Percentiles rank a stretch among this genome's conserved stretches.
These are phyloP conservation scores for Athelia sp. DNA, from an alignment of 1,284 basidiomycete species.

Conservation along the genomic window DNA sequence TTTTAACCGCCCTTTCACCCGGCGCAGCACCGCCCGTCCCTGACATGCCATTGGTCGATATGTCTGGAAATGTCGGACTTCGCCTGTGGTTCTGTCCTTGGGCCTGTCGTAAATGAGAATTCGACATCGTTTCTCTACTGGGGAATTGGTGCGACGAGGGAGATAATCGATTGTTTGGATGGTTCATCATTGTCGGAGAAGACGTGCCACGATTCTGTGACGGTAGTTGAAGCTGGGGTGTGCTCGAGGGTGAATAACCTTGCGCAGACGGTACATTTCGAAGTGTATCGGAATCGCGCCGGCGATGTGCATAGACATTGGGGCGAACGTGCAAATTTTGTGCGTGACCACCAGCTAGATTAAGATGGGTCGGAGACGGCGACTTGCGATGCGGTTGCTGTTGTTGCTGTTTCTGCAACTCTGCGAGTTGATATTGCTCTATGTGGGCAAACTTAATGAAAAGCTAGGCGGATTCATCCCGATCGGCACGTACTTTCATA, in stretches of 20 bases:
- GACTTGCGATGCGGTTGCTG: slow-evolving; percentile 37
- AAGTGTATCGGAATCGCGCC: slow-evolving; percentile 71
- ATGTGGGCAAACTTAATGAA: too few species aligned
- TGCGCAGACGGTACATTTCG: slow-evolving; percentile 33
- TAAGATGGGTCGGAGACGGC: slow-evolving; percentile 47
- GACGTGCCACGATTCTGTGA: slow-evolving; percentile 9
- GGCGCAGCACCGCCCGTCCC: slow-evolving; percentile 11
- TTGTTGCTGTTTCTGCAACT: slow-evolving; percentile 23
- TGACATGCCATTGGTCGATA: slow-evolving; percentile 36
- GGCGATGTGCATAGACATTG: slow-evolving; percentile 39
- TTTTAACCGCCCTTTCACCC: slow-evolving; percentile 30
- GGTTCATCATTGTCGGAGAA: slow-evolving; percentile 38
- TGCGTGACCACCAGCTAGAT: slow-evolving; percentile 20
- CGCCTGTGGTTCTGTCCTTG: slow-evolving; percentile 17
- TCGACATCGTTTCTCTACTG: slow-evolving; percentile 27
- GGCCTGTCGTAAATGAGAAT: background rate
- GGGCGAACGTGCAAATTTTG: slow-evolving; percentile 20
- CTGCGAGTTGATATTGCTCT: slow-evolving; percentile 10
- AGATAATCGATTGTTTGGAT: slow-evolving; percentile 20
- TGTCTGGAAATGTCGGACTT: slow-evolving; percentile 62
- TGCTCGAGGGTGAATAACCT: slow-evolving; percentile 15
- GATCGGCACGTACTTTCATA: slow-evolving; percentile 28
- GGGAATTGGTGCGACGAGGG: slow-evolving; percentile 17
- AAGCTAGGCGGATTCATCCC: too few species aligned
- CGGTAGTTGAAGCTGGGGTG: slow-evolving; percentile 11